Evolutionary conservation across 371 early-diverging fungal species (phyloP).

Genomic region (Mortierella sp.): DNA sequence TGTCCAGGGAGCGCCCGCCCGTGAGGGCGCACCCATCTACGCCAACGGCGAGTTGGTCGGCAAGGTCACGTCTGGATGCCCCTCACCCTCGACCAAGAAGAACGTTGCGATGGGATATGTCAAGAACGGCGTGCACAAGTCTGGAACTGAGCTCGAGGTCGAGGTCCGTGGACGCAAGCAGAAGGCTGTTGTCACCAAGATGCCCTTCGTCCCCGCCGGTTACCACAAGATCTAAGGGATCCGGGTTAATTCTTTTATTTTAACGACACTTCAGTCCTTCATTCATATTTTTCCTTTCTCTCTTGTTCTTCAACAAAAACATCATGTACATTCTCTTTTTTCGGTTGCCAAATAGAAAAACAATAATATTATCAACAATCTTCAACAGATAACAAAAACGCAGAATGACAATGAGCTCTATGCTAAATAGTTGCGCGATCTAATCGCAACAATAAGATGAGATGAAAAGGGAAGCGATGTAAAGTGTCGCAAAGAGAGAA

Average conservation of each 20-base stretch:
- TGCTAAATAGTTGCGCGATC: too few species aligned
- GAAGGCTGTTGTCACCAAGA: conserved; percentile 88
- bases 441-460: too few species aligned
- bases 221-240: conserved; percentile 75
- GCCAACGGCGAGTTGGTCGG: conserved; percentile 77
- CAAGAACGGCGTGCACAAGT: conserved; percentile 87
- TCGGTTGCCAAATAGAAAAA: too few species aligned
- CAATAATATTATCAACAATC: too few species aligned
- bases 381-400: too few species aligned
- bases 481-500: too few species aligned
- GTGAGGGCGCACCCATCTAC: conserved; percentile 85
- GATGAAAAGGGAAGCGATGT: not conserved
- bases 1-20: conserved; percentile 96
- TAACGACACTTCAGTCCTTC: too few species aligned
- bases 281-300: not conserved
- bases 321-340: too few species aligned
- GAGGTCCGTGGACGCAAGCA: conserved; percentile 90
- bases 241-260: too few species aligned
- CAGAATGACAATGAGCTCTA: too few species aligned
- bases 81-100: conserved; percentile 93
- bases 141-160: conserved; percentile 89
- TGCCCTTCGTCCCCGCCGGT: conserved; percentile 95
- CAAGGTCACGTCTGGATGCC: conserved; percentile 93
- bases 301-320: not conserved
- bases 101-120: conserved; percentile 99